Evolutionary conservation across 495 filamentous ascomycete genomes (phyloP).

Genomic region (Tuber microsphaerosporum): DNA sequence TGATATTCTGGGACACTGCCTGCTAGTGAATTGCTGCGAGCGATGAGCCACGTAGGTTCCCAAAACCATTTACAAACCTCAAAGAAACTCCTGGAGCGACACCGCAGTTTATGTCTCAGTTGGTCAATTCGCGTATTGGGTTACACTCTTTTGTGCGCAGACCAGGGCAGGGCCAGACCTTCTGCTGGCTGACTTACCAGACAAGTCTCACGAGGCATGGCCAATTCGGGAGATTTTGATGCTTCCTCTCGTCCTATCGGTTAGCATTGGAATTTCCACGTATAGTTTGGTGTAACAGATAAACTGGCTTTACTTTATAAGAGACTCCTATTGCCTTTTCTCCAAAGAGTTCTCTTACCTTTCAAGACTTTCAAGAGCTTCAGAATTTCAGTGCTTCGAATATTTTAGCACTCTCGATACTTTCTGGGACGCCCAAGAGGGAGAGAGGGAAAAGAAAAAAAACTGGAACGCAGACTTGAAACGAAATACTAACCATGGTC

Average conservation of each 20-base stretch:
- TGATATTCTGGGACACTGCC: neutral
- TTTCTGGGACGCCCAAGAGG: neutral
- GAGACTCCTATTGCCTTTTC: neutral
- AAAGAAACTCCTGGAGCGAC: neutral
- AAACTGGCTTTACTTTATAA: neutral
- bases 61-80: neutral
- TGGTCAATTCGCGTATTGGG: neutral
- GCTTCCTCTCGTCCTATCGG: neutral
- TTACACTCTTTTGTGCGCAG: neutral
- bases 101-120: neutral
- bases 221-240: neutral
- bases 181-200: neutral
- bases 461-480: neutral
- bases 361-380: neutral
- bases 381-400: neutral
- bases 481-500: neutral
- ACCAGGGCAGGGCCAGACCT: neutral
- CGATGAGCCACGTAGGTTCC: neutral
- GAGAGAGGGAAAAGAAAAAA: neutral
- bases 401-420: neutral
- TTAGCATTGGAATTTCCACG: neutral
- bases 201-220: neutral
- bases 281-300: neutral
- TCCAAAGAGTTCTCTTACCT: neutral
- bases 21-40: neutral